phyloP scores from a whole-genome alignment of 371 early-diverging fungal genomes.

The Rhizopus stolonifer region DNA sequence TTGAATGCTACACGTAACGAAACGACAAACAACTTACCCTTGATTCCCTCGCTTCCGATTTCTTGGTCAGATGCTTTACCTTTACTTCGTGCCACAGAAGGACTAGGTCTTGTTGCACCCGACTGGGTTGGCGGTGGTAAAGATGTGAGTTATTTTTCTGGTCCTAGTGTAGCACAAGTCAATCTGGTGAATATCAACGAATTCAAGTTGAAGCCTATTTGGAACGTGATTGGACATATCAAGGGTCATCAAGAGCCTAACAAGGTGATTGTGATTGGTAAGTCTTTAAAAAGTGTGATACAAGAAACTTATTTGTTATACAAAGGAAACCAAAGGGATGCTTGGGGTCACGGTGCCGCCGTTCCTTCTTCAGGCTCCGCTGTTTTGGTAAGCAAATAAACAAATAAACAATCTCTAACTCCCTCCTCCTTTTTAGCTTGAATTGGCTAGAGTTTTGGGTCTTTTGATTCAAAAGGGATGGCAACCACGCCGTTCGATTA shows the following conservation, averaged over 20 bases:
- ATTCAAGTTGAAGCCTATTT: constrained; percentile 57
- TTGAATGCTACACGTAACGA: constrained; percentile 48
- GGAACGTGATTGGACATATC: constrained; percentile 65
- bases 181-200: constrained; percentile 58
- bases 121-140: constrained; percentile 45
- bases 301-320: constrained; percentile 1
- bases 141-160: constrained; percentile 50
- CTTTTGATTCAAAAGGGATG: constrained; percentile 59
- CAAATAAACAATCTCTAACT: background rate
- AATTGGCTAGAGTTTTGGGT: constrained; percentile 58
- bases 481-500: constrained; percentile 65
- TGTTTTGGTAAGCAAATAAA: constrained; percentile 37
- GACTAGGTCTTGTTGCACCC: constrained; percentile 37
- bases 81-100: constrained; percentile 51
- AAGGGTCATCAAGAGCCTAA: constrained; percentile 58
- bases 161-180: constrained; percentile 52
- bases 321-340: constrained; percentile 70
- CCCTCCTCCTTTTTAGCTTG: constrained; percentile 36
- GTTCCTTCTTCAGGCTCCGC: constrained; percentile 69
- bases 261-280: constrained; percentile 55
- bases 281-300: background rate
- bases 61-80: constrained; percentile 66
- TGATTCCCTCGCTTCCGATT: constrained; percentile 68
- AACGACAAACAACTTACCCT: constrained; percentile 42
- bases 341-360: constrained; percentile 68